These are phyloP conservation scores for Diplotaxis tenuifolia DNA, from an alignment of 345 rosid species.

Conservation along the genomic window DNA sequence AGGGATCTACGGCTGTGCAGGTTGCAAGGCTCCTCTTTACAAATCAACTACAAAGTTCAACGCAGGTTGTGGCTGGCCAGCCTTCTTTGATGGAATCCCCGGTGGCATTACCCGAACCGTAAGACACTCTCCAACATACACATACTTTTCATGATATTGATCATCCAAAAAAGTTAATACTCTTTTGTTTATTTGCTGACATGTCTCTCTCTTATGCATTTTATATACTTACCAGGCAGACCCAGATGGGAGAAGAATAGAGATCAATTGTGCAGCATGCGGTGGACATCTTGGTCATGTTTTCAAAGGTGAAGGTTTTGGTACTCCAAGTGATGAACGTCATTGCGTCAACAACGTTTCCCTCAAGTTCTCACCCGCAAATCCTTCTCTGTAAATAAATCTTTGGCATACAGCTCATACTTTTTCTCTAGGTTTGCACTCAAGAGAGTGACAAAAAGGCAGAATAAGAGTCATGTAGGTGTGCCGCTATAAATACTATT, in stretches of 20 bases:
- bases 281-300: slow-evolving; percentile 91
- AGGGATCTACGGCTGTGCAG: no score
- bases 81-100: slow-evolving; percentile 85
- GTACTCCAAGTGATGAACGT: slow-evolving; percentile 69
- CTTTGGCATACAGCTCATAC: background rate
- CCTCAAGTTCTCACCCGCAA: background rate
- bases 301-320: slow-evolving; percentile 78
- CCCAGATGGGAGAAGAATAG: slow-evolving; percentile 74
- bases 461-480: no score
- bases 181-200: background rate
- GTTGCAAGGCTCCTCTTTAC: slow-evolving; percentile 82
- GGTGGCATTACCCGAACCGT: slow-evolving; percentile 67
- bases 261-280: slow-evolving; percentile 83
- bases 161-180: no score
- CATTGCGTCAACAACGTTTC: slow-evolving; percentile 43
- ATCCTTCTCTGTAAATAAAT: background rate
- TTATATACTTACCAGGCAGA: slow-evolving; percentile 63
- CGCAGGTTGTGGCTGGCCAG: slow-evolving; percentile 92
- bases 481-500: no score
- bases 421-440: no score
- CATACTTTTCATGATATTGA: background rate
- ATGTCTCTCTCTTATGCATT: background rate
- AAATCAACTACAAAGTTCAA: slow-evolving; percentile 72
- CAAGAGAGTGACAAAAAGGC: no score
- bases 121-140: background rate